A percentile compares a stretch with the other conserved stretches of the same genome.
Conservation (phyloP, 148 eudicot species). For the Dysphania ambrosioides region DNA sequence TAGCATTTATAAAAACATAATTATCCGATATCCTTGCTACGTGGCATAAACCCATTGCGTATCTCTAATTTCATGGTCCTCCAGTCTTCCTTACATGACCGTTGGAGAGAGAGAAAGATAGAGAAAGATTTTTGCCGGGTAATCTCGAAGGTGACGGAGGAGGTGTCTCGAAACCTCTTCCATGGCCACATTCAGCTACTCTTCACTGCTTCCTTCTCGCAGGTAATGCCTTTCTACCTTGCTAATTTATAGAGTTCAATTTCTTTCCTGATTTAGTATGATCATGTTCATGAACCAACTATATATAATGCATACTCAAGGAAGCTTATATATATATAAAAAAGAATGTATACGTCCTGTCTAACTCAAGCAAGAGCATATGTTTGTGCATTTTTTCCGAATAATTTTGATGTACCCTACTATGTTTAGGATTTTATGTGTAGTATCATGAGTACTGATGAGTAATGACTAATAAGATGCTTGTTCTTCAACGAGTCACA, state of each 20-base stretch:
- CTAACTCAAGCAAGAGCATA: too few species aligned
- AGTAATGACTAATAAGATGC: too few species aligned
- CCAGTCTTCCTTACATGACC: constrained; percentile 11
- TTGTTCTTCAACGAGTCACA: too few species aligned
- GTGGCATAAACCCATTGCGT: constrained; percentile 56
- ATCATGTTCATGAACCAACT: too few species aligned
- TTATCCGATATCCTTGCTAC: constrained; percentile 36
- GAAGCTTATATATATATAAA: too few species aligned
- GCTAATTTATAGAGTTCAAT: too few species aligned
- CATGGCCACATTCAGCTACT: constrained; percentile 68
- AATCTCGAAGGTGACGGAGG: constrained; percentile 2
- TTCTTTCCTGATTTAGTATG: not conserved
- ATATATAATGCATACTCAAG: too few species aligned
- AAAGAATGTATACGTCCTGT: too few species aligned
- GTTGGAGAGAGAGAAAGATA: constrained; percentile 8
- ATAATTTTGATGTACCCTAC: too few species aligned
- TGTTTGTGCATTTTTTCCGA: too few species aligned
- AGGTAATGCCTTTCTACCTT: constrained; percentile 51
- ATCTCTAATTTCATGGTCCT: constrained; percentile 38
- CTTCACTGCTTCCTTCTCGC: constrained; percentile 46
- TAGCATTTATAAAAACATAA: not conserved
- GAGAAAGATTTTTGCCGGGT: constrained; percentile 16
- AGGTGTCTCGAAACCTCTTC: constrained; percentile 17
- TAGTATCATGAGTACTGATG: too few species aligned
- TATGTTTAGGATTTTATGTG: too few species aligned